Evolutionary conservation across 352 stramenopile genomes (phyloP).

Genomic region (Phytopythium oedochilum): DNA sequence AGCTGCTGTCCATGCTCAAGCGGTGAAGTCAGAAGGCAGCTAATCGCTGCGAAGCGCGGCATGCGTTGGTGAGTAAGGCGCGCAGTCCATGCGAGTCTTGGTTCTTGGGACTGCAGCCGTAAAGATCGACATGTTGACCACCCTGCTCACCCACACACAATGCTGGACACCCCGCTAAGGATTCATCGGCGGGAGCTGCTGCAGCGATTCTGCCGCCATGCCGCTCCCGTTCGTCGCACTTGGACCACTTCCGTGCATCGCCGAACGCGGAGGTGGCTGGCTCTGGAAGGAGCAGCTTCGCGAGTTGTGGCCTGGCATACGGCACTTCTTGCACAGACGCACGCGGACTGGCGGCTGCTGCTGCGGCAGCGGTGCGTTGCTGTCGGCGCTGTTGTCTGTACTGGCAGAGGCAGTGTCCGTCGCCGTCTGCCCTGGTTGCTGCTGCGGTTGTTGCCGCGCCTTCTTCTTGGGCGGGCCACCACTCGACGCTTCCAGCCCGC

Average conservation of each 20-base stretch:
- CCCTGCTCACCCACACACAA: not conserved
- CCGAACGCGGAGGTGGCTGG: not conserved
- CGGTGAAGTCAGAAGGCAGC: constrained; percentile 13
- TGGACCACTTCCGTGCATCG: not conserved
- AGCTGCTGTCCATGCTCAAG: constrained; percentile 31
- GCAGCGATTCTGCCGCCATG: not conserved
- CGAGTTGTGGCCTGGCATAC: constrained; percentile 38
- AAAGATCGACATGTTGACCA: not conserved
- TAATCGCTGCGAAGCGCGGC: not conserved
- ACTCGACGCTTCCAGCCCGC: not conserved
- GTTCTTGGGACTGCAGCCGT: not conserved
- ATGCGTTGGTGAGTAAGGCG: not conserved
- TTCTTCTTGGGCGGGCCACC: not conserved
- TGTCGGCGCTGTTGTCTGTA: not conserved
- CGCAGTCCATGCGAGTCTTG: not conserved
- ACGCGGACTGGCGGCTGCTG: constrained; percentile 12
- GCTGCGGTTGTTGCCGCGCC: not conserved
- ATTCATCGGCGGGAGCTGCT: not conserved
- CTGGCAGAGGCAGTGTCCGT: too few species aligned
- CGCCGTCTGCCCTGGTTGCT: too few species aligned
- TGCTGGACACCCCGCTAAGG: not conserved
- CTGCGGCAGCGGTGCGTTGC: constrained; percentile 8
- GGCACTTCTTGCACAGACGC: constrained; percentile 47
- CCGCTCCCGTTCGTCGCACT: not conserved
- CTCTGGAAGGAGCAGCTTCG: constrained; percentile 32